Conservation (phyloP, 176 grass and related monocot species). For the Juncus inflexus region DNA sequence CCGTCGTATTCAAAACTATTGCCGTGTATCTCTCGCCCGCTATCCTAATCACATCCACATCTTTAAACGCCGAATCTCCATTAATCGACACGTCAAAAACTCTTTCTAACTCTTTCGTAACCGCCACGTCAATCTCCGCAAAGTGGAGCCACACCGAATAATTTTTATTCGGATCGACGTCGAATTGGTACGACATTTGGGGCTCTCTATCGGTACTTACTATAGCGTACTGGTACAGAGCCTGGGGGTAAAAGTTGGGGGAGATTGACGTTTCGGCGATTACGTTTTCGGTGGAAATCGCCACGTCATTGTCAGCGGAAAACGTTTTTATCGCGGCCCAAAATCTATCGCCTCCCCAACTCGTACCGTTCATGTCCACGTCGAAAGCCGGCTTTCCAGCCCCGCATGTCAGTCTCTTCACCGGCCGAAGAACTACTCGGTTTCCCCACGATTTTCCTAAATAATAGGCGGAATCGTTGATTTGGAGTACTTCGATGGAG, state of each 20-base stretch:
- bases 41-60: conserved; percentile 75
- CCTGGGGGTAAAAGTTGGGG: conserved; percentile 83
- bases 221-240: conserved; percentile 79
- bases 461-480: conserved; percentile 75
- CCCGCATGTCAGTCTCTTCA: conserved; percentile 81
- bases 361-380: conserved; percentile 64
- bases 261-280: conserved; percentile 68
- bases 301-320: conserved; percentile 50
- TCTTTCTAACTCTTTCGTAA: conserved; percentile 69
- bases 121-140: conserved; percentile 72
- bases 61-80: conserved; percentile 65
- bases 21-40: conserved; percentile 74
- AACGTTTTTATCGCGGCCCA: conserved; percentile 70
- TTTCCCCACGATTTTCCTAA: conserved; percentile 51
- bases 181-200: conserved; percentile 68
- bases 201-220: conserved; percentile 67
- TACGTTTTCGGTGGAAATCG: conserved; percentile 80
- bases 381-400: conserved; percentile 87
- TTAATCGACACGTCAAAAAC: conserved; percentile 86
- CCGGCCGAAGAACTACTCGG: conserved; percentile 59
- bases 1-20: conserved; percentile 79
- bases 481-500: conserved; percentile 94
- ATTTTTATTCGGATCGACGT: conserved; percentile 91
- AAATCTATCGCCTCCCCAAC: conserved; percentile 90
- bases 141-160: conserved; percentile 98